Evolutionary conservation across 2,329 filamentous ascomycete species (phyloP).

Genomic region (Gliomastix tumulicola): DNA sequence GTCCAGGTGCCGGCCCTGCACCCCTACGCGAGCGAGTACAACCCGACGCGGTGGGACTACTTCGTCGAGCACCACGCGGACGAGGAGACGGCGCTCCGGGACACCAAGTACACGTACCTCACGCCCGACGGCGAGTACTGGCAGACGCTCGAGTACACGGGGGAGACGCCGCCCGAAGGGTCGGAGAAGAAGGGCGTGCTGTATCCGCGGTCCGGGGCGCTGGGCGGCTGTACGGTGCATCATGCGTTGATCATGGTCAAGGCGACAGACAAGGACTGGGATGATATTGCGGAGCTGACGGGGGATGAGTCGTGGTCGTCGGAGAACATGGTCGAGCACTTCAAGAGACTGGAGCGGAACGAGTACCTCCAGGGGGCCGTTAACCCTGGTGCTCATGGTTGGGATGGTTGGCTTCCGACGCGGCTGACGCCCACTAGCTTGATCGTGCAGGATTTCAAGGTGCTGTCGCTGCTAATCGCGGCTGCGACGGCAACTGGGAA

Average conservation of each 20-base stretch:
- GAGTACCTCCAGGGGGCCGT: slow-evolving; percentile 26
- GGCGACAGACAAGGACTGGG: slow-evolving; percentile 7
- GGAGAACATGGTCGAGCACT: slow-evolving; percentile 54
- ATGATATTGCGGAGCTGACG: slow-evolving; percentile 48
- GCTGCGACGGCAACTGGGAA: slow-evolving; percentile 14
- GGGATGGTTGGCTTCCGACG: slow-evolving; percentile 22
- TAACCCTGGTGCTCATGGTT: slow-evolving; percentile 9
- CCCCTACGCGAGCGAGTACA: slow-evolving; percentile 39
- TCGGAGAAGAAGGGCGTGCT: slow-evolving; percentile 33
- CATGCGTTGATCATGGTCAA: slow-evolving; percentile 47
- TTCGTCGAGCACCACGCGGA: slow-evolving; percentile 51
- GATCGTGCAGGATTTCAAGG: slow-evolving; percentile 34
- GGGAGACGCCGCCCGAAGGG: slow-evolving; percentile 24
- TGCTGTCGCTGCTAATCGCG: slow-evolving; percentile 27
- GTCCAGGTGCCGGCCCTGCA: slow-evolving; percentile 42
- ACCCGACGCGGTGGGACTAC: slow-evolving; percentile 48
- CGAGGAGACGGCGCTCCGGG: slow-evolving; percentile 24
- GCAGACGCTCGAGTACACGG: slow-evolving; percentile 1
- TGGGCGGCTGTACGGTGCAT: slow-evolving; percentile 49
- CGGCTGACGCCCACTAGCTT: slow-evolving; percentile 32
- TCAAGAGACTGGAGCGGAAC: slow-evolving; percentile 48
- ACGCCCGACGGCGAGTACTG: slow-evolving; percentile 7
- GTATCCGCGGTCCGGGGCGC: slow-evolving; percentile 38
- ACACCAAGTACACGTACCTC: slow-evolving; percentile 25
- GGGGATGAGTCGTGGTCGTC: slow-evolving; percentile 53